phyloP scores from a whole-genome alignment of 768 basidiomycete species.

The Collybia nuda region DNA sequence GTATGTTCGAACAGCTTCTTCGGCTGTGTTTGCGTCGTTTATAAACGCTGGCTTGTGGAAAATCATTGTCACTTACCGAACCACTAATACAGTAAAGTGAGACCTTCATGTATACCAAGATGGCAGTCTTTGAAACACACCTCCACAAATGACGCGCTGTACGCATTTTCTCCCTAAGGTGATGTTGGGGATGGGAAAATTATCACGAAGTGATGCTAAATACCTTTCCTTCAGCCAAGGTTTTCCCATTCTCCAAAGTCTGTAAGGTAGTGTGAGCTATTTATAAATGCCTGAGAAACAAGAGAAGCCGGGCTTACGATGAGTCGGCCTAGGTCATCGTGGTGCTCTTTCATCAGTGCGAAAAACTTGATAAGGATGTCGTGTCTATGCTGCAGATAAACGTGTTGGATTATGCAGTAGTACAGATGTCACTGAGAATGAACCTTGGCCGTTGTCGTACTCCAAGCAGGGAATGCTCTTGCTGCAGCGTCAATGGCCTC shows the following conservation, averaged over 20 bases:
- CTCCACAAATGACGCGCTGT: conserved; percentile 85
- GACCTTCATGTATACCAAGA: neutral
- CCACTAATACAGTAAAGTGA: conserved; percentile 51
- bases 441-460: conserved; percentile 85
- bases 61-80: conserved; percentile 54
- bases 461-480: conserved; percentile 83
- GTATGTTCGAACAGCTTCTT: conserved; percentile 89
- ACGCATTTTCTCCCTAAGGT: conserved; percentile 77
- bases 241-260: conserved; percentile 97
- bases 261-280: conserved; percentile 25
- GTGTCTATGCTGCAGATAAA: conserved; percentile 63
- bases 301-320: conserved; percentile 55
- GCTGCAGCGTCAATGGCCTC: conserved; percentile 82
- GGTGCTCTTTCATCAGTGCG: conserved; percentile 75
- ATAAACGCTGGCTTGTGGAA: too few relatives aligned
- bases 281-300: conserved; percentile 24
- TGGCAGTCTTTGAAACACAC: conserved; percentile 32
- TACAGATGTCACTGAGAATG: conserved; percentile 7
- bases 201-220: neutral
- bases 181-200: conserved; percentile 3
- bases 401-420: neutral
- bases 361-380: conserved; percentile 82
- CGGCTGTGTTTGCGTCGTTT: conserved; percentile 50
- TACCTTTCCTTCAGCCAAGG: conserved; percentile 81
- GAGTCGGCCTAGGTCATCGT: conserved; percentile 84